A percentile compares a stretch with the other conserved stretches of the same genome.
phyloP scores from a whole-genome alignment of 75 land plant genomes.

The Sequoia sempervirens region DNA sequence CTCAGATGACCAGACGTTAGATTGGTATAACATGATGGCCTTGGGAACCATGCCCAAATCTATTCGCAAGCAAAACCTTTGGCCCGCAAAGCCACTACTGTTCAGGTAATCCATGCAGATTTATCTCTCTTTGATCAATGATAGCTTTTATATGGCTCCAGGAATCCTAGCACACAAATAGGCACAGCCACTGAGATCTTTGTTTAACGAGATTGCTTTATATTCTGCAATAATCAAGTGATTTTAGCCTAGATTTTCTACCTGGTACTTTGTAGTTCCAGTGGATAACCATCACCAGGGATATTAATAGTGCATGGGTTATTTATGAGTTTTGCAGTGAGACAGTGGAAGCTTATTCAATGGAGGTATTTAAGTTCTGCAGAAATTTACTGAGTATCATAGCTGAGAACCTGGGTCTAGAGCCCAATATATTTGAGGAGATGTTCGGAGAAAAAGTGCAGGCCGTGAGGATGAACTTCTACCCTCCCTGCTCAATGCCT shows the following conservation, averaged over 20 bases:
- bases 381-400: constrained; percentile 32
- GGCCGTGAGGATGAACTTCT: constrained; percentile 33
- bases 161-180: too few species aligned
- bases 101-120: constrained; percentile 29
- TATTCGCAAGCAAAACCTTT: constrained; percentile 41
- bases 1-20: constrained; percentile 62
- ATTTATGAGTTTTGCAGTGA: constrained; percentile 22
- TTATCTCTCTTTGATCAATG: too few species aligned
- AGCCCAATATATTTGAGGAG: constrained; percentile 3
- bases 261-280: too few species aligned
- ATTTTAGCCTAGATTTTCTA: too few species aligned
- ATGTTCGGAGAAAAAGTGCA: constrained; percentile 26
- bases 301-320: not conserved
- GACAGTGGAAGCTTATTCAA: constrained; percentile 42
- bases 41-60: constrained; percentile 38
- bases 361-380: constrained; percentile 31
- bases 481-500: constrained; percentile 26
- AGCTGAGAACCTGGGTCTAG: constrained; percentile 42
- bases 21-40: constrained; percentile 75
- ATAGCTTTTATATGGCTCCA: not conserved
- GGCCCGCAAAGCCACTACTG: constrained; percentile 32
- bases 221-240: too few species aligned
- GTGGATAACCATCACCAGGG: too few species aligned
- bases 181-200: too few species aligned
- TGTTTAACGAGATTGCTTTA: too few species aligned